Percentiles rank a stretch among this genome's conserved stretches.
phyloP scores from a whole-genome alignment of 1,284 basidiomycete genomes.

The Taiwanofungus camphoratus region DNA sequence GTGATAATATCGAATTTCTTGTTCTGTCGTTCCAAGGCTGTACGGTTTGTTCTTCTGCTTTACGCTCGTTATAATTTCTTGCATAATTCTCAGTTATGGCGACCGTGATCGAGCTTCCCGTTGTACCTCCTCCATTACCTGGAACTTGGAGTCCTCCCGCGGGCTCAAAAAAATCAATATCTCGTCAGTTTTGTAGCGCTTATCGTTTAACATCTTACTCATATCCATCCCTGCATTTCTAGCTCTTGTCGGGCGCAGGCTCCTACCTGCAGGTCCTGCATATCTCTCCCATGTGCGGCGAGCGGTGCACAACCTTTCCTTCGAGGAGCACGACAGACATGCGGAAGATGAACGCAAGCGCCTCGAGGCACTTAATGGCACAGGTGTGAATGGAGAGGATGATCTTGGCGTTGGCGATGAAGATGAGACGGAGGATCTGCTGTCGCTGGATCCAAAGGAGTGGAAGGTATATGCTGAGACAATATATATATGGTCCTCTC shows the following conservation, averaged over 20 bases:
- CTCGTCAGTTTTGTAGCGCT: slow-evolving; percentile 23
- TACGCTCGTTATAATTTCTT: neutral
- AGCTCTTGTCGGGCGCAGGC: slow-evolving; percentile 36
- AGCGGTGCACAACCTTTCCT: slow-evolving; percentile 68
- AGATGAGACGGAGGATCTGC: slow-evolving; percentile 69
- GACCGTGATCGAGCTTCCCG: slow-evolving; percentile 26
- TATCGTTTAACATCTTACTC: slow-evolving; percentile 3
- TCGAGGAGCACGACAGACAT: slow-evolving; percentile 74
- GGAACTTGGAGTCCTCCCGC: slow-evolving; percentile 24
- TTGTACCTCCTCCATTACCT: slow-evolving; percentile 28
- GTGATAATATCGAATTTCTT: neutral
- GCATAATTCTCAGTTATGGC: slow-evolving; percentile 23
- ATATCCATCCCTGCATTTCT: neutral
- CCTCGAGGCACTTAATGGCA: slow-evolving; percentile 48
- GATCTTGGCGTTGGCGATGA: slow-evolving; percentile 94
- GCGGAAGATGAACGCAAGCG: slow-evolving; percentile 49
- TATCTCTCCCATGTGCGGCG: slow-evolving; percentile 80
- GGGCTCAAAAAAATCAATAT: slow-evolving; percentile 26
- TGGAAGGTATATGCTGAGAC: slow-evolving; percentile 75
- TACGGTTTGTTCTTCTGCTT: neutral
- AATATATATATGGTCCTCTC: neutral
- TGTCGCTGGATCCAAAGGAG: slow-evolving; percentile 88
- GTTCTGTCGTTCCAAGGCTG: neutral
- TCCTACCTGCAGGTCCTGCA: slow-evolving; percentile 82
- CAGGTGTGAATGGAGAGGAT: slow-evolving; percentile 62